A percentile compares a stretch with the other conserved stretches of the same genome.
phyloP scores from a whole-genome alignment of 106 monocot genomes.

The Triglochin maritima region DNA sequence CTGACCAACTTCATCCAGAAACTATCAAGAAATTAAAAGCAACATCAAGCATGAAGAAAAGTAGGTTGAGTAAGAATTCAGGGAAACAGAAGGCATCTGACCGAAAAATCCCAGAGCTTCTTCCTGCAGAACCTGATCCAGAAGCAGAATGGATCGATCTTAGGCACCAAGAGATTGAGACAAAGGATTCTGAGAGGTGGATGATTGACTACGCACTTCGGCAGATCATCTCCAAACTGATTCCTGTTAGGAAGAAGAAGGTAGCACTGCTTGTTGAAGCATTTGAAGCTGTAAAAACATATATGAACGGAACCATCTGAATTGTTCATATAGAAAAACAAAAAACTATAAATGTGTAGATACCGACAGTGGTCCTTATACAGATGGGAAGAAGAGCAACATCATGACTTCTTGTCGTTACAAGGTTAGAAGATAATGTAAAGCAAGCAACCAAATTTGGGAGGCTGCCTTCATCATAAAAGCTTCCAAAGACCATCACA shows the following conservation, averaged over 20 bases:
- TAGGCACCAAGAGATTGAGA: conserved; percentile 43
- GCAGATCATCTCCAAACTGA: conserved; percentile 33
- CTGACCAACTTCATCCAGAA: conserved; percentile 4
- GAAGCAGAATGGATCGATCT: conserved; percentile 53
- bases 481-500: too few species aligned
- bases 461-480: too few species aligned
- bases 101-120: conserved; percentile 25
- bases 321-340: not conserved
- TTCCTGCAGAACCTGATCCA: conserved; percentile 27
- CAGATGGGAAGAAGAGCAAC: too few species aligned
- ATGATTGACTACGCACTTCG: conserved; percentile 56
- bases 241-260: conserved; percentile 39
- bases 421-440: too few species aligned
- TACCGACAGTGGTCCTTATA: too few species aligned
- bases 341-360: too few species aligned
- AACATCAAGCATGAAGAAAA: conserved; percentile 6
- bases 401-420: too few species aligned
- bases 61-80: conserved; percentile 2
- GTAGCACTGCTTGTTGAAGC: conserved; percentile 61
- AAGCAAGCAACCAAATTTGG: too few species aligned
- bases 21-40: conserved; percentile 2
- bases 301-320: not conserved
- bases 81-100: conserved; percentile 13
- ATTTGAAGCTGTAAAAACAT: conserved; percentile 41
- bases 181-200: conserved; percentile 62